These are phyloP conservation scores for Trichoderma simmonsii DNA, from an alignment of 2,329 filamentous ascomycete species.

Conservation along the genomic window DNA sequence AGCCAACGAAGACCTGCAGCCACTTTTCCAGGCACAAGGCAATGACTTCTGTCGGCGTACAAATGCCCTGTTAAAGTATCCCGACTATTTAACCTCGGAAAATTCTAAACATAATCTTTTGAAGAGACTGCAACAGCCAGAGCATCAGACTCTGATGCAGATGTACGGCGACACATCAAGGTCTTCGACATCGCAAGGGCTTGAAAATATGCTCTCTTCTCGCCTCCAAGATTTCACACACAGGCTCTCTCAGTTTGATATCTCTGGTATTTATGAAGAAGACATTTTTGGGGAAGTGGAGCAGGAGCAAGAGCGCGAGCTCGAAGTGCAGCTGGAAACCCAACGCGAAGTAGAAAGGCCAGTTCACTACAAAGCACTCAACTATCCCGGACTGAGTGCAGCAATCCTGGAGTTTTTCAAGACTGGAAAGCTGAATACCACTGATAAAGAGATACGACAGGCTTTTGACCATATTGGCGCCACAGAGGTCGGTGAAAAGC, in stretches of 20 bases:
- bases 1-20: constrained; percentile 56
- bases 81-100: constrained; percentile 37
- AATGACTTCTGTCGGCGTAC: constrained; percentile 56
- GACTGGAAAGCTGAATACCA: constrained; percentile 36
- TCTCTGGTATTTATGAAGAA: background rate
- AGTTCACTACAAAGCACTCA: constrained; percentile 35
- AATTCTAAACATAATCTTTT: constrained; percentile 34
- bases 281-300: constrained; percentile 56
- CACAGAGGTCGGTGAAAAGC: constrained; percentile 35
- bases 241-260: background rate
- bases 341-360: constrained; percentile 54
- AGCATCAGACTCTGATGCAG: constrained; percentile 55
- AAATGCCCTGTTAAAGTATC: constrained; percentile 45
- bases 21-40: constrained; percentile 59
- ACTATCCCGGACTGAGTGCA: constrained; percentile 45
- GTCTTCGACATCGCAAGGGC: background rate
- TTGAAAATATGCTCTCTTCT: background rate
- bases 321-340: constrained; percentile 56
- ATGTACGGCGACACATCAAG: constrained; percentile 47
- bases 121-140: constrained; percentile 39
- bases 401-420: constrained; percentile 45
- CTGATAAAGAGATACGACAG: constrained; percentile 14
- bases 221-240: background rate
- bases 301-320: constrained; percentile 56
- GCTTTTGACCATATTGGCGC: constrained; percentile 41